phyloP scores from a whole-genome alignment of 2,329 filamentous ascomycete genomes.

The Fusarium camptoceras region DNA sequence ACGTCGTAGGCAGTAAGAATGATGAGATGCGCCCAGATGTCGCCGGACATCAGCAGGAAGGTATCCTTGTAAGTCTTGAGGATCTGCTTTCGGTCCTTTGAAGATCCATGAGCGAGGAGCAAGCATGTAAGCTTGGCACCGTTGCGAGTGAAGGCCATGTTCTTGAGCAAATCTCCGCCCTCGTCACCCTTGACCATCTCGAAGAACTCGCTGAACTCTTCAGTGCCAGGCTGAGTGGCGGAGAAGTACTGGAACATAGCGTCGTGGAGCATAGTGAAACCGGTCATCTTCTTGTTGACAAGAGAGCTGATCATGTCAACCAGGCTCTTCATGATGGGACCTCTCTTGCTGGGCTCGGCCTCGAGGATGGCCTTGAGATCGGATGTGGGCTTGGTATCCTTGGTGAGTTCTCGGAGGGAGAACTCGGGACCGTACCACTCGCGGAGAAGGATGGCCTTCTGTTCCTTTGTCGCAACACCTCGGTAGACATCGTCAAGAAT shows the following conservation, averaged over 20 bases:
- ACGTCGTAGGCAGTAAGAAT: constrained; percentile 90
- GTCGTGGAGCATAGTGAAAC: constrained; percentile 97
- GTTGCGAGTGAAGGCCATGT: constrained; percentile 93
- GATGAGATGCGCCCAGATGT: constrained; percentile 81
- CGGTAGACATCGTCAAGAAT: constrained; percentile 98
- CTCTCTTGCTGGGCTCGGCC: constrained; percentile 84
- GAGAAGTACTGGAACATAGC: constrained; percentile 98
- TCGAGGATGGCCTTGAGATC: constrained; percentile 82
- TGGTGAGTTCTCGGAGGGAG: constrained; percentile 75
- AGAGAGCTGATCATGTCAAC: constrained; percentile 90
- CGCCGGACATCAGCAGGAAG: constrained; percentile 84
- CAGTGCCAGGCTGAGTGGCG: constrained; percentile 78
- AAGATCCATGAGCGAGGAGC: constrained; percentile 83
- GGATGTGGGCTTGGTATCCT: constrained; percentile 67
- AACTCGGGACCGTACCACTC: constrained; percentile 99
- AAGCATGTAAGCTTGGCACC: constrained; percentile 86
- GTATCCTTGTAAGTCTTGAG: constrained; percentile 92
- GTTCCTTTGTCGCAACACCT: constrained; percentile 83
- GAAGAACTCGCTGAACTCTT: constrained; percentile 87
- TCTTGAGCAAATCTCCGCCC: constrained; percentile 89
- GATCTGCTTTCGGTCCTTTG: constrained; percentile 93
- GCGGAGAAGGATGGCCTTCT: constrained; percentile 85
- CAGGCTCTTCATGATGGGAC: constrained; percentile 86
- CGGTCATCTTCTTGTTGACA: constrained; percentile 95
- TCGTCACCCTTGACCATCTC: constrained; percentile 94